A percentile compares a stretch with the other conserved stretches of the same genome.
phyloP scores from a whole-genome alignment of 805 yeast species.

The Kazachstania africana region DNA sequence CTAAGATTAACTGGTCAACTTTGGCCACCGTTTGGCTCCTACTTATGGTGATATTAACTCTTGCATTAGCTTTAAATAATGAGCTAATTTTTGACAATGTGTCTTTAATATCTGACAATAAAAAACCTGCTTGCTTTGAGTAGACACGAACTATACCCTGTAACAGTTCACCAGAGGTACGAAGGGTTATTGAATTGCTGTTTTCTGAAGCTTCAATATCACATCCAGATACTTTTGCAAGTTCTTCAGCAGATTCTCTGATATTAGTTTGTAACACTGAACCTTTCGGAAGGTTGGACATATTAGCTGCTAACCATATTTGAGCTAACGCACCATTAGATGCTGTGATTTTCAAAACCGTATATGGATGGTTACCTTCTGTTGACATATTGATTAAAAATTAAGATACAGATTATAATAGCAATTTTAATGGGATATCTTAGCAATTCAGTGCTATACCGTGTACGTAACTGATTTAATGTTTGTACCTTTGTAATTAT shows the following conservation, averaged over 20 bases:
- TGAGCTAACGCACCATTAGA: constrained; percentile 79
- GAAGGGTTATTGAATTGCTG: constrained; percentile 55
- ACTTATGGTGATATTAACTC: constrained; percentile 45
- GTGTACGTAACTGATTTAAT: too few relatives aligned
- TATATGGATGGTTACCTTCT: too few relatives aligned
- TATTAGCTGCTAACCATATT: constrained; percentile 87
- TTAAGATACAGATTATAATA: too few relatives aligned
- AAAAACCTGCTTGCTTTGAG: constrained; percentile 70
- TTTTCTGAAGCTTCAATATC: constrained; percentile 10
- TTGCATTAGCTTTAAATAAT: constrained; percentile 38
- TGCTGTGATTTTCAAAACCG: constrained; percentile 23
- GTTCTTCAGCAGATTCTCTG: constrained; percentile 51
- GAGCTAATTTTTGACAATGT: constrained; percentile 60
- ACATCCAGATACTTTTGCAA: constrained; percentile 35
- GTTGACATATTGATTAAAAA: too few relatives aligned
- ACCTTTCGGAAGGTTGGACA: constrained; percentile 27
- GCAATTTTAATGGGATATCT: too few relatives aligned
- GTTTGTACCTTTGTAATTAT: too few relatives aligned
- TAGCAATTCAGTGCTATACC: too few relatives aligned
- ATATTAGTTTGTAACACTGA: constrained; percentile 69
- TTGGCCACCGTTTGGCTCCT: constrained; percentile 51
- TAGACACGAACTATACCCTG: constrained; percentile 83
- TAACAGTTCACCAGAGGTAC: constrained; percentile 76
- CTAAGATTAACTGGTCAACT: constrained; percentile 47
- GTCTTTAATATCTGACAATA: constrained; percentile 74